Percentiles rank a stretch among this genome's conserved stretches.
Evolutionary conservation across 495 filamentous ascomycete genomes (phyloP).

Genomic region (Hypoxylon cercidicola): DNA sequence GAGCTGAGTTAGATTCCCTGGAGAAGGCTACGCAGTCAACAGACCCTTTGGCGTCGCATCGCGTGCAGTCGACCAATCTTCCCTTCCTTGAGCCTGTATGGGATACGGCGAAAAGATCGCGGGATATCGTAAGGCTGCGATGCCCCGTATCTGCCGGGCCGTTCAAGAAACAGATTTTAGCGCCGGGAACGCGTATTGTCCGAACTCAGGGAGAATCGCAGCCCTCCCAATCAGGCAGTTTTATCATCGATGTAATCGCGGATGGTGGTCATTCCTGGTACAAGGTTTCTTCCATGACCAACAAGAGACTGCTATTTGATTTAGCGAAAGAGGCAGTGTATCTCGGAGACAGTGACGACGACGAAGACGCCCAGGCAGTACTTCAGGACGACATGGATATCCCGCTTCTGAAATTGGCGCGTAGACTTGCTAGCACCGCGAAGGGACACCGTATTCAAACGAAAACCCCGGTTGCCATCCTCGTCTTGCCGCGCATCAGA

Average conservation of each 20-base stretch:
- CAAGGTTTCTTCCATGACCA: constrained; percentile 47
- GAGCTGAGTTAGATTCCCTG: constrained; percentile 36
- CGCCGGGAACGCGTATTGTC: constrained; percentile 45
- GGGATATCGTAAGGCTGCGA: constrained; percentile 43
- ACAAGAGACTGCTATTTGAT: constrained; percentile 43
- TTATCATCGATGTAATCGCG: constrained; percentile 44
- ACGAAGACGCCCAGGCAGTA: constrained; percentile 8
- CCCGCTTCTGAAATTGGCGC: constrained; percentile 42
- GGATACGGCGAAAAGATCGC: constrained; percentile 41
- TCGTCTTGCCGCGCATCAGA: constrained; percentile 41
- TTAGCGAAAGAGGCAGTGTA: constrained; percentile 47
- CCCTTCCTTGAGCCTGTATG: constrained; percentile 43
- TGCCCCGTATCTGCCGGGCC: constrained; percentile 42
- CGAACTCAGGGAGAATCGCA: constrained; percentile 44
- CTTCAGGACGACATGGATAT: constrained; percentile 33
- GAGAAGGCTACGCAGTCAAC: constrained; percentile 19
- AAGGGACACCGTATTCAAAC: constrained; percentile 45
- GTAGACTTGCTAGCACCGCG: constrained; percentile 34
- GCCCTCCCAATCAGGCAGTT: constrained; percentile 33
- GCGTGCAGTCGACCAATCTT: constrained; percentile 39
- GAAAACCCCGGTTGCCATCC: constrained; percentile 29
- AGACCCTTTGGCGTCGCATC: constrained; percentile 33
- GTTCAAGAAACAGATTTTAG: constrained; percentile 39
- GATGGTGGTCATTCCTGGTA: constrained; percentile 46
- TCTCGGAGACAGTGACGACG: constrained; percentile 41